Evolutionary conservation across 257 asterid genomes (phyloP).

Genomic region (Buddleja alternifolia): DNA sequence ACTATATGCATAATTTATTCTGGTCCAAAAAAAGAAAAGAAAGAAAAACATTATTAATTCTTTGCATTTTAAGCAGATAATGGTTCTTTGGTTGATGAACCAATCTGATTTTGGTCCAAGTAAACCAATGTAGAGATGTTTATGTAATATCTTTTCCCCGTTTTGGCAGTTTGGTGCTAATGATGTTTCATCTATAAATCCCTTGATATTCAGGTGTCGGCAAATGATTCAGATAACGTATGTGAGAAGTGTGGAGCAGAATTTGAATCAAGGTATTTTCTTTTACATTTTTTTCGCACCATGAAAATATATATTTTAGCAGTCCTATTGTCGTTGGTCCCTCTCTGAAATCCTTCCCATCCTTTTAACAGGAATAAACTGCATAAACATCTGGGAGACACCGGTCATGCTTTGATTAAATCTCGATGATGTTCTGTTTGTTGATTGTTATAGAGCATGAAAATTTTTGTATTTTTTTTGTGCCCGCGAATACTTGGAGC

Average conservation of each 20-base stretch:
- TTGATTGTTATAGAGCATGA: constrained; percentile 15
- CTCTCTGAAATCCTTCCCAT: constrained; percentile 19
- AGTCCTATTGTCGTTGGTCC: constrained; percentile 9
- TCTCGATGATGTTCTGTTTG: constrained; percentile 43
- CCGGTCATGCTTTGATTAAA: constrained; percentile 79
- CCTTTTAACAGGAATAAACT: constrained; percentile 63
- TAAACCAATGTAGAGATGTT: constrained; percentile 7
- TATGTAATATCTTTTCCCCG: background rate
- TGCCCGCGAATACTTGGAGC: background rate
- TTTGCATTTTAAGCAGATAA: background rate
- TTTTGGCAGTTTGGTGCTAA: no score
- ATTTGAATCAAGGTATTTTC: constrained; percentile 77
- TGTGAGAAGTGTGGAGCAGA: constrained; percentile 88
- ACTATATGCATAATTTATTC: no score
- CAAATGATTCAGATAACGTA: constrained; percentile 42
- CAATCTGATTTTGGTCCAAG: background rate
- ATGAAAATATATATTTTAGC: background rate
- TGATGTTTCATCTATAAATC: constrained; percentile 28
- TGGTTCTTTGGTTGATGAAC: background rate
- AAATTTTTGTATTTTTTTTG: no score
- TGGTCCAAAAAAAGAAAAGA: background rate
- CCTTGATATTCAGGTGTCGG: constrained; percentile 44
- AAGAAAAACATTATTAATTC: no score
- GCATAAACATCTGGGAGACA: constrained; percentile 80
- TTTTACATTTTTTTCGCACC: constrained; percentile 8